These are phyloP conservation scores for Annulohypoxylon moriforme DNA, from an alignment of 495 filamentous ascomycete genomes.

Conservation along the genomic window DNA sequence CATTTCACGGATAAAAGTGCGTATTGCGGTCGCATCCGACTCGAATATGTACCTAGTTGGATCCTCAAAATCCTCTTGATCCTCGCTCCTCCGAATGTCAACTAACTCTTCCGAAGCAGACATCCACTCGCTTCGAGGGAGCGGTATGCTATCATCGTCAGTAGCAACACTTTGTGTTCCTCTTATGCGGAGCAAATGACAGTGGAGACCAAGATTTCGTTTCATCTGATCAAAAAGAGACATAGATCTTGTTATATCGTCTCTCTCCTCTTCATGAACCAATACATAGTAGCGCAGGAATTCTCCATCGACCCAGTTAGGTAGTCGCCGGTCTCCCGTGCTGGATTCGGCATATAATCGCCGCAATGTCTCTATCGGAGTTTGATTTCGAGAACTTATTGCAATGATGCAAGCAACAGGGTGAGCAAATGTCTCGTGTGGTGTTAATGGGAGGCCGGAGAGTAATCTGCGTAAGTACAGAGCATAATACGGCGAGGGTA, in stretches of 20 bases:
- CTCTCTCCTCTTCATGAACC: constrained; percentile 95
- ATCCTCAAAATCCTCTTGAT: constrained; percentile 72
- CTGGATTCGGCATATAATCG: constrained; percentile 82
- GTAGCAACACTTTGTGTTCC: constrained; percentile 86
- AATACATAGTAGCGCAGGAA: constrained; percentile 96
- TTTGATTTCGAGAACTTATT: constrained; percentile 84
- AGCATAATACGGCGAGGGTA: constrained; percentile 74
- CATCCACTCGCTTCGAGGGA: constrained; percentile 87
- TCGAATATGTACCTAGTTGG: constrained; percentile 86
- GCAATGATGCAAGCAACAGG: constrained; percentile 96
- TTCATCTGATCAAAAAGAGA: constrained; percentile 97
- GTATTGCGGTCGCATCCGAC: constrained; percentile 87
- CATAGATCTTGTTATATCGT: constrained; percentile 90
- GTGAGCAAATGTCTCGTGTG: constrained; percentile 93
- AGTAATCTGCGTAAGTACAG: constrained; percentile 85
- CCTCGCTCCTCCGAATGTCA: constrained; percentile 70
- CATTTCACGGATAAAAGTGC: constrained; percentile 89
- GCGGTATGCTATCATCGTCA: constrained; percentile 88
- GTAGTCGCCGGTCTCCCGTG: constrained; percentile 72
- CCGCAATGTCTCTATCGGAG: constrained; percentile 84
- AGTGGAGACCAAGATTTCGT: constrained; percentile 93
- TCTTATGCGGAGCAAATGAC: constrained; percentile 87
- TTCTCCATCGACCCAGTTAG: constrained; percentile 85
- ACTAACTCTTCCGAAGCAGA: constrained; percentile 86
- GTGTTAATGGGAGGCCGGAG: constrained; percentile 76